Evolutionary conservation across 306 rosid genomes (phyloP), one percentile per base, ranked within the genome.

Genomic region (Hippophae rhamnoides): DNA sequence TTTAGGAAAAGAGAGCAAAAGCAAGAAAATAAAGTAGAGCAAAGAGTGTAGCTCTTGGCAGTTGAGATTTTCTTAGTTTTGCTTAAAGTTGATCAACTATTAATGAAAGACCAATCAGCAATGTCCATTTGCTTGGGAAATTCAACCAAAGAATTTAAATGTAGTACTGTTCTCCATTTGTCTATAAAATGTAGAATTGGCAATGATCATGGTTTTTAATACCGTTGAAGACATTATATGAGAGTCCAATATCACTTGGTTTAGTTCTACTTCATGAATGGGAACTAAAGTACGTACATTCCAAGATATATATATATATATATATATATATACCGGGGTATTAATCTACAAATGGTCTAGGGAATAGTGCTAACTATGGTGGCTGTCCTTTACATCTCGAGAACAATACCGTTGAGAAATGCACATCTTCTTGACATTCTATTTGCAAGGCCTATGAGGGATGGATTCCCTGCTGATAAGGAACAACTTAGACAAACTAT

Each of bases 261-360:
- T 31, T 31, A 2, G 38, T 31, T 2, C 38, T 31, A 4, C 38
- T 31, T 31, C 74, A 76, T 74, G 69, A 67, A 71, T 71, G 81
- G 81, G 73, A 71, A 71, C 81, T 61, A 56, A 76, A 67, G 64
- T 71, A 38, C 64, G 64, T 71, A 38, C 64, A 67, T 61, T 58
- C 64, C 6, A 67, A 67, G n/a, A n/a, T n/a, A n/a, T n/a, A n/a
- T n/a, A n/a, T n/a, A n/a, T n/a, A n/a, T n/a, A n/a, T n/a, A n/a
- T 65, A 71, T 67, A 71, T 67, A 74, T 58, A 66, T 58, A 52
- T 71, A 13, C 71, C 70, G 13, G 71, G 74, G 66, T 71, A 58
- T 50, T 63, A 67, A 43, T 52, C 77, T 49, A 1, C 51, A 52
- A 62, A 27, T 41, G 74, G 59, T 56, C 18, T 75, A 47, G 58